Base-by-base conservation (phyloP, 768 basidiomycete genomes). In the Cystobasidium ongulense region DNA sequence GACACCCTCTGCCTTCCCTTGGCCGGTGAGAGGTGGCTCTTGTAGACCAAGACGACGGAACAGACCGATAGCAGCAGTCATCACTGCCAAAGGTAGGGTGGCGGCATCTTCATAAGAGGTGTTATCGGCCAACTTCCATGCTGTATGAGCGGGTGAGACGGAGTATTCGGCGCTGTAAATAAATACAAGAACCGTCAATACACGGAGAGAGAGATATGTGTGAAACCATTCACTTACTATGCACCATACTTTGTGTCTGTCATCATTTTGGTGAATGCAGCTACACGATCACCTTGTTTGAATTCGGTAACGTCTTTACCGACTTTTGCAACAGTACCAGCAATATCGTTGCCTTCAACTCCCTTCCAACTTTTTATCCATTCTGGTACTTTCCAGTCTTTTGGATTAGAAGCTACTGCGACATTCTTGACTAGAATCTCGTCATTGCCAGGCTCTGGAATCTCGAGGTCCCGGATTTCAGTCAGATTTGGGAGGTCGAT, bases 1-100 rank as follows among this genome's bases (percentile, higher is more conserved):
- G 17, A 46, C 21, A 1, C 50, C 63, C n/a, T 43, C 23, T 0
- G 46, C 59, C 36, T 66, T 35, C 13, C 52, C 52, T 11, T 70
- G 41, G 1, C 33, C 70, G 18, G 41, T 29, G 17, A 25, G 35
- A 10, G 11, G 38, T 0, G 78, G 78, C 15, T 31, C 50, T 15
- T 74, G 63, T 0, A 78, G 63, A 1, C 64, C 57, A 18, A 79
- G 73, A 1, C 75, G 70, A 15, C 35, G 50, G 72, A 75, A 76
- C 23, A 78, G 75, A 15, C 74, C 78, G 74, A 78, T 75, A n/a
- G 62, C 75, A 23, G 78, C 78, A n/a, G 78, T 79, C 73, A 75
- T 76, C 66, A 74, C 74, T 18, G 76, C 76, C 59, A 79, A 76
- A 1, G 78, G 78, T 4, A 78, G 54, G 1, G 76, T 77, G 13